These are phyloP conservation scores for Ogataea methanolica DNA, from an alignment of 805 yeast species.

Conservation along the genomic window DNA sequence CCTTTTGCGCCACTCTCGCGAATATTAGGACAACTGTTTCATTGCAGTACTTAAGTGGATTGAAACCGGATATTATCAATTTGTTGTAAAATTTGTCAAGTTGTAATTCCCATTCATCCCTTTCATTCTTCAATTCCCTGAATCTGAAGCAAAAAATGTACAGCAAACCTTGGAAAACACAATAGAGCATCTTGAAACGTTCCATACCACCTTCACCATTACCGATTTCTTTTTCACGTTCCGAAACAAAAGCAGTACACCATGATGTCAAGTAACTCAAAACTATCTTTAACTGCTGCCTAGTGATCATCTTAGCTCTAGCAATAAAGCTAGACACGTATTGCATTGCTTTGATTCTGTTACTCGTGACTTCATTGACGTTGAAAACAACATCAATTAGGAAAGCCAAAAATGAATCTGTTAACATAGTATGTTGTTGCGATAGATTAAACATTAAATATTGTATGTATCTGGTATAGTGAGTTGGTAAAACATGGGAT, in stretches of 20 bases:
- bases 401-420: conserved; percentile 79
- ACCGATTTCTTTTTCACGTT: conserved; percentile 79
- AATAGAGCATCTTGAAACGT: conserved; percentile 81
- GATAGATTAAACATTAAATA: conserved; percentile 76
- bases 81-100: conserved; percentile 85
- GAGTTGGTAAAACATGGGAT: conserved; percentile 84
- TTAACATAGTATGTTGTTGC: conserved; percentile 75
- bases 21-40: conserved; percentile 91
- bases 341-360: conserved; percentile 84
- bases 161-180: conserved; percentile 84
- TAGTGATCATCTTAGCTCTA: conserved; percentile 69
- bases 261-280: conserved; percentile 79
- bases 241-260: conserved; percentile 75
- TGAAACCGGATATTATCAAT: conserved; percentile 80
- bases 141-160: conserved; percentile 92
- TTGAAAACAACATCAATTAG: conserved; percentile 81
- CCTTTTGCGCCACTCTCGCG: conserved; percentile 86
- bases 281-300: conserved; percentile 73
- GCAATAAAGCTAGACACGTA: conserved; percentile 88
- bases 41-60: conserved; percentile 89
- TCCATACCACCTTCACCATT: conserved; percentile 74
- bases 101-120: conserved; percentile 66
- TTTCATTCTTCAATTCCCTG: conserved; percentile 40
- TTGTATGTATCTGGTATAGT: conserved; percentile 84
- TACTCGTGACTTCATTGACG: conserved; percentile 61